Base-by-base conservation (phyloP, 1,284 basidiomycete genomes). In the Malassezia arunalokei region DNA sequence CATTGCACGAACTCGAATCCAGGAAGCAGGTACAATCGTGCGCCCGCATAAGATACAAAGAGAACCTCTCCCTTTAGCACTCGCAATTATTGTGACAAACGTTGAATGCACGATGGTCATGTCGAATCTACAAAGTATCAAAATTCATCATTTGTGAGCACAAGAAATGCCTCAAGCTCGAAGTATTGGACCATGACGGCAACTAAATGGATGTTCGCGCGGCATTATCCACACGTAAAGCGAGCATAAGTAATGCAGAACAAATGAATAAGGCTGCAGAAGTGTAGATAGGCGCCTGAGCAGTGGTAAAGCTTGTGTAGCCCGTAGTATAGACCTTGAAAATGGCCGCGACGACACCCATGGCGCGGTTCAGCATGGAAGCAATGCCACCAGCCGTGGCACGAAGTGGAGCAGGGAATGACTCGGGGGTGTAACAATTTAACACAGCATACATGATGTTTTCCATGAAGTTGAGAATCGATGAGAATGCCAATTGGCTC, bases 301-400 rank as follows among this genome's bases (percentile, higher is more conserved):
- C 41, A 14, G 43, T 51, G 9, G 56, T 54, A 28, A n/a, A 38
- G 15, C 27, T 14, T 8, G 15, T 27, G 51, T 68, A 71, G 40
- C 20, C 20, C 2, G 67, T 70, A n/a, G 59, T 58, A 51, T 69
- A 68, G 20, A 71, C 67, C 9, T 61, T 57, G 38, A 73, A 69
- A 49, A 71, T 66, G 9, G 71, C 64, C 12, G 70, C 63, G 47
- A 73, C 49, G 3, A 62, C 43, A 47, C 70, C 70, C 27, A 64
- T 62, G 27, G 71, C 8, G 12, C 70, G 57, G 60, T 73, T 73
- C 28, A 71, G 50, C 8, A 59, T 58, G 1, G 67, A 59, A 6
- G 60, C 64, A 33, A 73, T 60, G 8, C 66, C 71, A 30, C 71
- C 71, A 14, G 65, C 71, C 1, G 69, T 70, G 3, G 69, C 71